Evolutionary conservation across 106 monocot genomes (phyloP), one percentile per base, ranked within the genome.

Genomic region (Allium sativum): DNA sequence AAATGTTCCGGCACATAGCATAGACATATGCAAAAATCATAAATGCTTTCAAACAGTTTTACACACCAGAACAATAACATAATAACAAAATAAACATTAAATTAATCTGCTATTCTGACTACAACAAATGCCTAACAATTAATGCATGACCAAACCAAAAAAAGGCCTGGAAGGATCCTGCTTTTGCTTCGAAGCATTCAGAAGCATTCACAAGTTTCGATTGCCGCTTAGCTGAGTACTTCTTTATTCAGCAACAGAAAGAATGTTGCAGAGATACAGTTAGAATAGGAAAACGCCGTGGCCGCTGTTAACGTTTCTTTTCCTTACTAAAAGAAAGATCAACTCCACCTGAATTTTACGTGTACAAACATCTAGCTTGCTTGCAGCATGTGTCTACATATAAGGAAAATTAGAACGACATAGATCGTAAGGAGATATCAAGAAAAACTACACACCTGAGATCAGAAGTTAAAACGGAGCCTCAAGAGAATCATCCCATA

Each of bases 401-500:
- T 2, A 31, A 31, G 31, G 5, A 31, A 31, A 31, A 31, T 31
- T 31, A 31, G 31, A 31, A 31, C 5, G 31, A 31, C 31, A 31
- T 5, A 31, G 31, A 31, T 31, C 5, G 31, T 31, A 31, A 31
- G 31, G 31, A 31, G 5, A 31, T 31, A 31, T 31, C 31, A 31
- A 31, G 31, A 31, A 31, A 31, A 31, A 31, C 31, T 31, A 15
- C 48, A 51, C 40, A 72, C 74, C 65, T 72, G 18, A 65, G 13
- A 17, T 68, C 19, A 53, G 31, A 31, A 52, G 10, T 47, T 73
- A 86, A 73, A 92, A 87, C 14, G 86, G 83, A 78, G 84, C 72
- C 69, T 96, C 87, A 44, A 87, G 79, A 12, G 90, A 84, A 61
- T 90, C 90, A 65, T 87, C 90, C 95, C 95, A 96, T 18, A 87